phyloP scores from a whole-genome alignment of 169 alveolate species.

The Plasmodium reichenowi region DNA sequence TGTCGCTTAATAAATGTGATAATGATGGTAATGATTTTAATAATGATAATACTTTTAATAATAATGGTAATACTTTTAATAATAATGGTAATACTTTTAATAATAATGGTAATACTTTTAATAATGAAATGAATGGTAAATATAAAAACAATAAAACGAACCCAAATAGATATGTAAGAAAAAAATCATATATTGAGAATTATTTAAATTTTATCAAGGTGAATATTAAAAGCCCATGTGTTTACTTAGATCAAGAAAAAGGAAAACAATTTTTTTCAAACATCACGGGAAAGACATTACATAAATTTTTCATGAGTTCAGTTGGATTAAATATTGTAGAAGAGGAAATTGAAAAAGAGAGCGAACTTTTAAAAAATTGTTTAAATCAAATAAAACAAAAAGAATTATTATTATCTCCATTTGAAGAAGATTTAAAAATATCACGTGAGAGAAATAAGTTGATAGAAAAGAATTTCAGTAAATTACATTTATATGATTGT shows the following conservation, averaged over 20 bases:
- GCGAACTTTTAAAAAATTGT: constrained; percentile 80
- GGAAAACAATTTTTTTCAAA: constrained; percentile 84
- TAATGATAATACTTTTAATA: too few relatives aligned
- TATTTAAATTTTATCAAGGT: constrained; percentile 5
- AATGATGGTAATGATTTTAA: not conserved
- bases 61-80: too few relatives aligned
- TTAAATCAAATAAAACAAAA: constrained; percentile 79
- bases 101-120: too few relatives aligned
- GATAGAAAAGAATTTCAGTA: constrained; percentile 78
- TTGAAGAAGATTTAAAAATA: constrained; percentile 77
- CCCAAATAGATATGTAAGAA: constrained; percentile 70
- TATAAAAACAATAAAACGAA: not conserved
- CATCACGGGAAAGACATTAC: constrained; percentile 77
- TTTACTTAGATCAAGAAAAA: constrained; percentile 87
- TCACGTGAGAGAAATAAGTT: constrained; percentile 73
- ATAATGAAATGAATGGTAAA: not conserved
- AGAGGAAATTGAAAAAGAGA: constrained; percentile 66
- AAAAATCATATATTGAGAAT: constrained; percentile 70
- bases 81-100: too few relatives aligned
- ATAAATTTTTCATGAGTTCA: constrained; percentile 82
- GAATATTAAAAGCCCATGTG: constrained; percentile 84
- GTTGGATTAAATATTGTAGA: constrained; percentile 84
- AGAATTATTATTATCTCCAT: constrained; percentile 80
- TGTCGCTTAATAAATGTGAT: not conserved
- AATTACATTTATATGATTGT: constrained; percentile 78